A percentile compares a stretch with the other conserved stretches of the same genome.
phyloP scores from a whole-genome alignment of 352 stramenopile species.

The Saprolegnia parasitica region DNA sequence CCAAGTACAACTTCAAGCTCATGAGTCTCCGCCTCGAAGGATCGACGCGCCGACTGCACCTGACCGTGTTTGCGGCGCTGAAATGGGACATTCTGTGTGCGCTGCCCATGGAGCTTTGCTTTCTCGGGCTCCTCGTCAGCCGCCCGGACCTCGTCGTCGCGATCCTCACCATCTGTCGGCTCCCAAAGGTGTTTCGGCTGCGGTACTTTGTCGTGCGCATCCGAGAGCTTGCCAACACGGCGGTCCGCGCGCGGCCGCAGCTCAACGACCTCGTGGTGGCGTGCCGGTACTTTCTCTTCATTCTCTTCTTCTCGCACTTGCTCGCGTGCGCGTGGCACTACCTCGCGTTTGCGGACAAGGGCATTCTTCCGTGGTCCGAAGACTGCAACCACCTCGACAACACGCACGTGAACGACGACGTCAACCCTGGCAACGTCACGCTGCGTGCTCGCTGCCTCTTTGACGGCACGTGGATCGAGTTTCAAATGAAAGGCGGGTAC shows the following conservation, averaged over 20 bases:
- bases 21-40: constrained; percentile 1
- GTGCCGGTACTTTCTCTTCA: constrained; percentile 27
- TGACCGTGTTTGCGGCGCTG: background rate
- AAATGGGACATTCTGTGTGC: constrained; percentile 29
- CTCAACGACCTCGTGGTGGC: constrained; percentile 18
- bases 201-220: constrained; percentile 25
- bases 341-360: constrained; percentile 27
- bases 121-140: background rate
- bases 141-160: constrained; percentile 17
- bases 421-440: constrained; percentile 1
- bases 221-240: constrained; percentile 15
- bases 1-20: constrained; percentile 31
- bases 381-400: constrained; percentile 18
- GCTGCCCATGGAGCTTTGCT: constrained; percentile 20
- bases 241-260: constrained; percentile 6
- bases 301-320: constrained; percentile 28
- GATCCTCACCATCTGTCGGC: constrained; percentile 16
- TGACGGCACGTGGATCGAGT: constrained; percentile 30
- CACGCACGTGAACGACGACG: background rate
- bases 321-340: constrained; percentile 26
- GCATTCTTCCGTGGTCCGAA: constrained; percentile 24
- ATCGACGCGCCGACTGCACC: background rate
- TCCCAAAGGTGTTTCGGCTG: constrained; percentile 24
- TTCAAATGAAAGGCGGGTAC: constrained; percentile 26
- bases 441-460: constrained; percentile 10